Evolutionary conservation across 768 basidiomycete species (phyloP), one percentile per base, ranked within the genome.

Genomic region (Tricholoma sp.): DNA sequence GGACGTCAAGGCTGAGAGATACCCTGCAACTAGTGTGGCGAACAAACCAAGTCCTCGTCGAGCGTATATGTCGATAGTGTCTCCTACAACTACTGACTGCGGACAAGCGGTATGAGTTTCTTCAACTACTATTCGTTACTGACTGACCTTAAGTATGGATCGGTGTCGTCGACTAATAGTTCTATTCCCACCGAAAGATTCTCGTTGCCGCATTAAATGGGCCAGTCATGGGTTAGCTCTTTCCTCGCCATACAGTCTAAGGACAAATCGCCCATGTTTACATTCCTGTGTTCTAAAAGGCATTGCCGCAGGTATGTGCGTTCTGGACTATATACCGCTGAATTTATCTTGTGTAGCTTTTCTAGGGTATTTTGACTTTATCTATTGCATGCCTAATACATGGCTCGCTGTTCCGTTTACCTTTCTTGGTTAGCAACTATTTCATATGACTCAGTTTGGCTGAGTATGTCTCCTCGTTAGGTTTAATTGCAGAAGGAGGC

Each of bases 351-450:
- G 50, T 15, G 50, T 15, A 86, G 87, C 82, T 2, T 81, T 83
- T 62, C 70, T 86, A n/a, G 86, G 86, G 1, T 80, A 86, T 57
- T 88, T 88, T 57, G 88, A 90, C 67, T 86, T 90, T 60, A 83
- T 90, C 28, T 89, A 87, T 60, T 76, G 81, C 24, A 66, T 88
- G 57, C 81, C 84, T 2, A 72, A 75, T 55, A 78, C 73, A 0
- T 89, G 84, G 82, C 66, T 90, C 4, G 80, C 81, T 34, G 75
- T 83, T 0, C 87, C 86, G 0, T 89, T 90, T 64, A 77, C 86
- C 0, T 86, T 87, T 61, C 66, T 90, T 18, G 87, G 83, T 78
- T 9, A 15, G 7, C 29, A 45, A 31, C 36, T 42, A 17, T 63
- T 36, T n/a, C 37, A 1, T 6, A 37, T 39, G 13, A n/a, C n/a